Conservation (phyloP, 2,329 filamentous ascomycete species). For the Trichoderma breve region DNA sequence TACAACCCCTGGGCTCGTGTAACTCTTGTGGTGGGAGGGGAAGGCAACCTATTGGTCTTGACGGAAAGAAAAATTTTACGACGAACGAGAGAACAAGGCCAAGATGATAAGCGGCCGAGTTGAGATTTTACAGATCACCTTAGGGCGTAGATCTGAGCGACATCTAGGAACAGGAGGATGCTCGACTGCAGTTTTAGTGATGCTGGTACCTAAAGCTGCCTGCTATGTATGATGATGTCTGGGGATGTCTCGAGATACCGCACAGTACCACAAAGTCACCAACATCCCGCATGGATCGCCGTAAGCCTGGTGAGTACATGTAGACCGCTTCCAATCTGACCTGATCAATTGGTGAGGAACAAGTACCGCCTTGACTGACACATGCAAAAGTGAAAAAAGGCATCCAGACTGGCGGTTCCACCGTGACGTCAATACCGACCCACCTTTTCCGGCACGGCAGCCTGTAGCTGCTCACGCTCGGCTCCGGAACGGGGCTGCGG, state of each 20-base stretch:
- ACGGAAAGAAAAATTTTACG: not conserved
- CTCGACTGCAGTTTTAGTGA: not conserved
- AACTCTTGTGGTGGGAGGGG: not conserved
- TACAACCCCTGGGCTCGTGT: not conserved
- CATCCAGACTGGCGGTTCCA: slow-evolving; percentile 7
- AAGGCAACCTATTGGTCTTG: not conserved
- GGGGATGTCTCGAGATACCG: not conserved
- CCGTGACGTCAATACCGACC: slow-evolving; percentile 32
- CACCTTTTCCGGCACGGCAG: slow-evolving; percentile 22
- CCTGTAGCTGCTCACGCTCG: slow-evolving; percentile 32
- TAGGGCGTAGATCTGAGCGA: not conserved
- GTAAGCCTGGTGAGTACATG: not conserved
- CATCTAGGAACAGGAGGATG: not conserved
- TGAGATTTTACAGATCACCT: slow-evolving; percentile 4
- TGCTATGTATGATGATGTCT: not conserved
- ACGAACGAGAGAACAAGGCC: not conserved
- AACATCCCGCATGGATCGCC: not conserved
- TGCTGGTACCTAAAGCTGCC: not conserved
- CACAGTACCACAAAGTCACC: not conserved
- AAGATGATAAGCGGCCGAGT: not conserved
- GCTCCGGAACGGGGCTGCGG: slow-evolving; percentile 25
- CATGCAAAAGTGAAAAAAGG: not conserved
- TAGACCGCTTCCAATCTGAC: not conserved
- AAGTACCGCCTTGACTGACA: not conserved
- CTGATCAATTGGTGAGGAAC: not conserved